Conservation (phyloP, 805 yeast genomes). For the Blastobotrys attinorum region DNA sequence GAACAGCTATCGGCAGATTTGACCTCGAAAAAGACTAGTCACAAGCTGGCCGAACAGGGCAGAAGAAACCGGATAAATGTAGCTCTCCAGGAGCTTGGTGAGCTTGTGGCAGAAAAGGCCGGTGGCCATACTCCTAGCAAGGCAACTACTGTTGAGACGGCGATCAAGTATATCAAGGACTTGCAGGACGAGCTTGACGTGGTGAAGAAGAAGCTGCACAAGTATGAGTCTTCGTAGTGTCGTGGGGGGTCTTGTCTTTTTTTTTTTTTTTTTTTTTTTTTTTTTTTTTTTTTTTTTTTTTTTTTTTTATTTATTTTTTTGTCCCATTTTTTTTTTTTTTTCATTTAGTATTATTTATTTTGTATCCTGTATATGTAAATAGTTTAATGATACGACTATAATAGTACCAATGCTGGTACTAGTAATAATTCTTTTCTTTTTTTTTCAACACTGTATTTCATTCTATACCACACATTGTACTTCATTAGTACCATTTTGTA, state of each 20-base stretch:
- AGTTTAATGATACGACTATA: too few relatives aligned
- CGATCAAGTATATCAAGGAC: constrained; percentile 56
- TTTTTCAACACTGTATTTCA: too few relatives aligned
- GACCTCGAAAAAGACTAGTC: constrained; percentile 55
- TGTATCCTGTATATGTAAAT: too few relatives aligned
- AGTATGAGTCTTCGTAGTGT: neutral
- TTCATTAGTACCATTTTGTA: too few relatives aligned
- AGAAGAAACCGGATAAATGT: constrained; percentile 85
- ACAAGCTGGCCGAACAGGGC: constrained; percentile 94
- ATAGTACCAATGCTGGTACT: too few relatives aligned
- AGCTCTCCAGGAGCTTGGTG: constrained; percentile 70
- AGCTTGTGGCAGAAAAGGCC: constrained; percentile 50
- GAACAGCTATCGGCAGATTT: constrained; percentile 32
- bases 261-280: too few relatives aligned
- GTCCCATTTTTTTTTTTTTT: neutral
- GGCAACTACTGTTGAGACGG: constrained; percentile 92
- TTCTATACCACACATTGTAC: too few relatives aligned
- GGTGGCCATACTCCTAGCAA: constrained; percentile 59
- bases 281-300: neutral
- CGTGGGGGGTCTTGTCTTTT: neutral
- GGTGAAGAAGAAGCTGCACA: constrained; percentile 10
- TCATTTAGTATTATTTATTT: too few relatives aligned
- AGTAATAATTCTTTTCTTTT: too few relatives aligned
- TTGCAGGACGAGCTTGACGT: constrained; percentile 33
- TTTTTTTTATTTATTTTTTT: neutral